Base-by-base conservation (phyloP, 2,329 filamentous ascomycete genomes). In the Neofusicoccum umdonicola region DNA sequence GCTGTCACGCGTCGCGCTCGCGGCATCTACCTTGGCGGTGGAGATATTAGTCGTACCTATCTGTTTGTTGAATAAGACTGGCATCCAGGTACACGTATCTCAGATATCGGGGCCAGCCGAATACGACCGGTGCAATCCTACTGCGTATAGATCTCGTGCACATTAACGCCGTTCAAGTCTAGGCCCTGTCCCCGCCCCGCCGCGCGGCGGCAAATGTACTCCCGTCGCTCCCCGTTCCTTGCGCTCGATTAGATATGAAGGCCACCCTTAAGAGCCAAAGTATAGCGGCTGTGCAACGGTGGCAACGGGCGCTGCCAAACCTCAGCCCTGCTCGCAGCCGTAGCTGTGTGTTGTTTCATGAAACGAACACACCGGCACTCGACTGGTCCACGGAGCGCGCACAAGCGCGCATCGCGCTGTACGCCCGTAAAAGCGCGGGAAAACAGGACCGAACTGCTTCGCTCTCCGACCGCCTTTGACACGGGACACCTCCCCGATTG, bases 271-370 rank as follows among this genome's bases (percentile, higher is more conserved):
- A 22, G 47, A 35, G 47, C 22, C 22, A n/a, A 34, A 35, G 13
- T 44, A 27, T 44, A 17, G 22, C 22, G 56, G 42, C 42, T 37
- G 56, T 47, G 56, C 31, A 19, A 13, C 42, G 8, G 42, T 37
- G 39, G 56, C 27, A 17, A 34, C 27, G 22, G 39, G 19, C 39
- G n/a, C 50, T 19, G 34, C 34, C 50, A 19, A 19, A 22, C 19
- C 27, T 51, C 27, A 44, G 52, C 19, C 41, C 27, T 57, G 52
- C 22, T 31, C 22, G 35, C 27, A 7, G 41, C 37, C 19, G 37
- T 45, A 58, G 54, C 54, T 35, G 41, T 37, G 54, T 60, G 56
- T 6, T 34, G 56, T 60, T 60, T 48, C 56, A 60, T 60, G 31
- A 60, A 47, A 60, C 56, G 56, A 60, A 37, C 3, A 37, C 8